phyloP scores from a whole-genome alignment of 2,329 filamentous ascomycete genomes.

The Sporothrix humicola region DNA sequence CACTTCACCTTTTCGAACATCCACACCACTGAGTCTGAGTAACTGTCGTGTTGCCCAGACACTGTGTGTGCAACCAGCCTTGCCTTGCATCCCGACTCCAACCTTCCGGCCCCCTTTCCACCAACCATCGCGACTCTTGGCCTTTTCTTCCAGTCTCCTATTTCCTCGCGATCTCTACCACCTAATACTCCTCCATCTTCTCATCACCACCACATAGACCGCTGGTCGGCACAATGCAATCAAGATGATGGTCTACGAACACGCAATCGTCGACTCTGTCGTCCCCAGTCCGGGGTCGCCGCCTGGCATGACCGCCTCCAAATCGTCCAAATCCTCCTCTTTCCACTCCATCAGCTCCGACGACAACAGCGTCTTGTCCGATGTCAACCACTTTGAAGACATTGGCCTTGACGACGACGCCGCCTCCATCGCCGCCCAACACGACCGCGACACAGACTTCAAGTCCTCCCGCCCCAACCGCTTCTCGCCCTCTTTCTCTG shows the following conservation, averaged over 20 bases:
- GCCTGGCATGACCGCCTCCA: conserved; percentile 79
- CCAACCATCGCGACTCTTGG: conserved; percentile 19
- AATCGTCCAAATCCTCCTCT: conserved; percentile 89
- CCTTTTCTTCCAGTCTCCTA: background rate
- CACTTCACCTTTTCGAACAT: background rate
- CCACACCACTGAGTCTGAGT: background rate
- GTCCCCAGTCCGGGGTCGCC: conserved; percentile 66
- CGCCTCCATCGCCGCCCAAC: conserved; percentile 44
- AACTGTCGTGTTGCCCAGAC: background rate
- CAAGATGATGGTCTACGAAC: conserved; percentile 52
- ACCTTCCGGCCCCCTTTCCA: background rate
- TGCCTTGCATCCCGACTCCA: background rate
- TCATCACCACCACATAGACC: background rate
- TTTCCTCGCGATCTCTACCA: background rate
- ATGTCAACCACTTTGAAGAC: conserved; percentile 88
- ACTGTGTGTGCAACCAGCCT: conserved; percentile 1
- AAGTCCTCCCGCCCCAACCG: conserved; percentile 52
- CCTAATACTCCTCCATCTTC: background rate
- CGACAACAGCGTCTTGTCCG: conserved; percentile 71
- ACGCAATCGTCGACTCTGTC: conserved; percentile 49
- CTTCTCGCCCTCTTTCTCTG: conserved; percentile 56
- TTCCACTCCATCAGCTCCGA: conserved; percentile 80
- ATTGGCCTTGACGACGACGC: conserved; percentile 77
- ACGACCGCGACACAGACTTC: conserved; percentile 46
- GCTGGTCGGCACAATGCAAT: conserved; percentile 33